Percentiles rank a stretch among this genome's conserved stretches.
These are phyloP conservation scores for Akebia trifoliata DNA, from an alignment of 164 flowering plant species.

Conservation along the genomic window DNA sequence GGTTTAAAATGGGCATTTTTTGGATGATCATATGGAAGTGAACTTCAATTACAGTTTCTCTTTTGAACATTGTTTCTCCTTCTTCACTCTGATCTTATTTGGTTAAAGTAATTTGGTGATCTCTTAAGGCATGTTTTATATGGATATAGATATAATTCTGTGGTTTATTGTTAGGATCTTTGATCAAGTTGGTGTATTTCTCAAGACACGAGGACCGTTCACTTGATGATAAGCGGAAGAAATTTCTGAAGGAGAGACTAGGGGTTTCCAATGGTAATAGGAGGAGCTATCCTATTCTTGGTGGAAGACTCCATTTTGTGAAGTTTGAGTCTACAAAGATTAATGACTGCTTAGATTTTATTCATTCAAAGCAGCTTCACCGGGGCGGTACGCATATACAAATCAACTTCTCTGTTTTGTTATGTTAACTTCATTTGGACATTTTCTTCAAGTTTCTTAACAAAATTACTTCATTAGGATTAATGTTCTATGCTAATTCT, in stretches of 20 bases:
- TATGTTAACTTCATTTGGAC: not conserved
- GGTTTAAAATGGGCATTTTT: not conserved
- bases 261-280: constrained; percentile 67
- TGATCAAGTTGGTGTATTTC: constrained; percentile 92
- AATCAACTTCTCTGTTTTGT: not conserved
- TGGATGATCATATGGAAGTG: not conserved
- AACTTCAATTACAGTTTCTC: not conserved
- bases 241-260: constrained; percentile 49
- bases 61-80: not conserved
- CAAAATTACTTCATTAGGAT: not conserved
- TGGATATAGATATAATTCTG: not conserved
- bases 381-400: constrained; percentile 49
- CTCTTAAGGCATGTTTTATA: not conserved
- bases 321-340: constrained; percentile 95
- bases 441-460: too few species aligned
- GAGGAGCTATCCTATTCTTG: constrained; percentile 90
- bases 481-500: constrained; percentile 2
- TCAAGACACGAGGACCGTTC: constrained; percentile 79
- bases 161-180: constrained; percentile 59
- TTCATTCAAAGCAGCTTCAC: constrained; percentile 89
- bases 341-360: constrained; percentile 86
- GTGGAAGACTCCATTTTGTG: constrained; percentile 97
- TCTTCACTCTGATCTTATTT: not conserved
- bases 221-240: constrained; percentile 59
- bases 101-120: not conserved